phyloP scores from a whole-genome alignment of 2,329 filamentous ascomycete species.

The Alternaria longipes region DNA sequence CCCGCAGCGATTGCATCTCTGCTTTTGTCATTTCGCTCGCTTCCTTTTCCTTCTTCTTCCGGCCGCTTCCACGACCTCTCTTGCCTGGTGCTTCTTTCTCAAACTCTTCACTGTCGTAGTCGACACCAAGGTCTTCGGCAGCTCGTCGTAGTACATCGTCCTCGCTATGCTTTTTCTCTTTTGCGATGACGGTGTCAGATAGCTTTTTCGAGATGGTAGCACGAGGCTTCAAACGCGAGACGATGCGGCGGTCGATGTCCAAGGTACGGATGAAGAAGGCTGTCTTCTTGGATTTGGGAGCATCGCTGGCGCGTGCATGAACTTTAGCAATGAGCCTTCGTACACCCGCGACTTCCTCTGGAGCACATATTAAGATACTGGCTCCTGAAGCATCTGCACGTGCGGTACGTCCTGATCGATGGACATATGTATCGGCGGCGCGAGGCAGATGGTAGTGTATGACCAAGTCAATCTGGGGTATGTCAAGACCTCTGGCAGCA shows the following conservation, averaged over 20 bases:
- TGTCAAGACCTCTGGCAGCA: slow-evolving; percentile 91
- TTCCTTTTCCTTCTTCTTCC: slow-evolving; percentile 78
- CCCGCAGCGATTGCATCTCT: slow-evolving; percentile 74
- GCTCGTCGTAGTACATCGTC: slow-evolving; percentile 85
- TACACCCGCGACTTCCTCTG: slow-evolving; percentile 88
- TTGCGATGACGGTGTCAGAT: slow-evolving; percentile 81
- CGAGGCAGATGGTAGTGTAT: slow-evolving; percentile 96
- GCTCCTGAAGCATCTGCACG: slow-evolving; percentile 80
- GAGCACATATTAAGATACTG: slow-evolving; percentile 87
- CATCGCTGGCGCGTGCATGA: slow-evolving; percentile 67
- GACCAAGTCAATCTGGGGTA: slow-evolving; percentile 86
- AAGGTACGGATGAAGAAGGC: slow-evolving; percentile 79
- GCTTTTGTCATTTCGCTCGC: slow-evolving; percentile 73
- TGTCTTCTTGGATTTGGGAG: slow-evolving; percentile 60
- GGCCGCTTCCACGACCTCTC: slow-evolving; percentile 70
- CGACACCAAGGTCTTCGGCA: slow-evolving; percentile 91
- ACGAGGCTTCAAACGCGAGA: slow-evolving; percentile 78
- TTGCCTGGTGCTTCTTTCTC: slow-evolving; percentile 68
- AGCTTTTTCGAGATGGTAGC: slow-evolving; percentile 86
- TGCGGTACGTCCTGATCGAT: slow-evolving; percentile 92
- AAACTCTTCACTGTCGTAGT: slow-evolving; percentile 90
- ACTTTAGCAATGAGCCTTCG: slow-evolving; percentile 87
- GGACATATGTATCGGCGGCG: slow-evolving; percentile 91
- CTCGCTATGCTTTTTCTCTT: slow-evolving; percentile 84
- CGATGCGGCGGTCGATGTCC: slow-evolving; percentile 82